Evolutionary conservation across 139 green algal genomes (phyloP).

Genomic region (Spirogloea muscicola): DNA sequence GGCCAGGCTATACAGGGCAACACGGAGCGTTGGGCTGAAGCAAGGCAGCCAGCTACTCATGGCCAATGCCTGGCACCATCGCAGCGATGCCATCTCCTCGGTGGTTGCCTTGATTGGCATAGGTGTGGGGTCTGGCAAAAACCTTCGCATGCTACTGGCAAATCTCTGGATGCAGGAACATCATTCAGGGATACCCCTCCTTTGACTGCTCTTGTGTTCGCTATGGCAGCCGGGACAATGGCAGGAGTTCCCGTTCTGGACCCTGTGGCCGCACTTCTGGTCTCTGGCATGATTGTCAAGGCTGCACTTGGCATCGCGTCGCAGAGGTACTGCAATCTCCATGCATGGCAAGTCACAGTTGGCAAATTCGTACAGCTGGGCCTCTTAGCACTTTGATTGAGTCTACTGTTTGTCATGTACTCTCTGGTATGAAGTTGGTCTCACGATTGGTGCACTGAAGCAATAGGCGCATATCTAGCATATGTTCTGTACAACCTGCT

Average conservation of each 20-base stretch:
- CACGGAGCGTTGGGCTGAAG: slow-evolving; percentile 31
- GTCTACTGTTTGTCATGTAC: neutral
- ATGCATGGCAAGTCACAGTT: neutral
- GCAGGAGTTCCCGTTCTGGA: slow-evolving; percentile 36
- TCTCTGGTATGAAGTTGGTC: neutral
- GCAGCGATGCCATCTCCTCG: slow-evolving; percentile 47
- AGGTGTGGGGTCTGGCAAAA: too few relatives aligned
- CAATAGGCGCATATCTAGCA: neutral
- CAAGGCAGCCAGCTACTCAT: slow-evolving; percentile 30
- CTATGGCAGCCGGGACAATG: slow-evolving; percentile 38
- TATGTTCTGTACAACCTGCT: slow-evolving; percentile 2
- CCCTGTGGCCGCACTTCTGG: slow-evolving; percentile 33
- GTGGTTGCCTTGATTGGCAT: slow-evolving; percentile 46
- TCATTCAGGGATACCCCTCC: too few relatives aligned
- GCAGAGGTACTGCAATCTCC: slow-evolving; percentile 17
- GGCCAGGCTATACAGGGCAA: slow-evolving; percentile 47
- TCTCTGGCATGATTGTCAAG: slow-evolving; percentile 40
- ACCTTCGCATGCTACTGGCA: too few relatives aligned
- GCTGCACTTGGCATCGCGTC: slow-evolving; percentile 15
- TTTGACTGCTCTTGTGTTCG: too few relatives aligned
- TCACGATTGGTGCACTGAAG: slow-evolving; percentile 1
- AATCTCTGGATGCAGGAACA: too few relatives aligned
- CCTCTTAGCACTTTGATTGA: neutral
- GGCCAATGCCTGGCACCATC: slow-evolving; percentile 52
- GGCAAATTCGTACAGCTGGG: neutral